Percentiles rank a stretch among this genome's conserved stretches.
These are phyloP conservation scores for Aspergillus amoenus DNA, from an alignment of 2,329 filamentous ascomycete genomes.

Conservation along the genomic window DNA sequence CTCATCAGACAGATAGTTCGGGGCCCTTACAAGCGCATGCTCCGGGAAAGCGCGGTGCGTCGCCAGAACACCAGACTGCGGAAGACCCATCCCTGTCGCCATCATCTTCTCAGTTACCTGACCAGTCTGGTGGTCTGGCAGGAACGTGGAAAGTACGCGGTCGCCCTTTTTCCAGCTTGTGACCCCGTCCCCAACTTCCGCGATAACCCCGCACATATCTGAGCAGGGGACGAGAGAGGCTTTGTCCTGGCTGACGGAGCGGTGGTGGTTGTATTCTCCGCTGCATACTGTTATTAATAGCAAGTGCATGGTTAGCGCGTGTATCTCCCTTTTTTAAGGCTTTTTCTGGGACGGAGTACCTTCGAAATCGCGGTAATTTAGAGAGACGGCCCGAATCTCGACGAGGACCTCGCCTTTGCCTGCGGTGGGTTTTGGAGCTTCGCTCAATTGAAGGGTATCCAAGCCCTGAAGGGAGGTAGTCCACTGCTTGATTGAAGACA, in stretches of 20 bases:
- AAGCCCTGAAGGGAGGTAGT: constrained; percentile 56
- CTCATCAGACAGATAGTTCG: constrained; percentile 37
- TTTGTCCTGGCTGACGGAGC: constrained; percentile 44
- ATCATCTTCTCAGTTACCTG: constrained; percentile 59
- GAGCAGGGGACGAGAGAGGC: constrained; percentile 62
- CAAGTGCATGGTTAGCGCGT: not conserved
- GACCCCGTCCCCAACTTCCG: constrained; percentile 49
- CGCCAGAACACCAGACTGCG: constrained; percentile 49
- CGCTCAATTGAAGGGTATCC: constrained; percentile 50
- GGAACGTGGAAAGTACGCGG: constrained; percentile 66
- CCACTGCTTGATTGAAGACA: constrained; percentile 48
- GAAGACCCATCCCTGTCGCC: constrained; percentile 59
- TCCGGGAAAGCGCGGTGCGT: constrained; percentile 46
- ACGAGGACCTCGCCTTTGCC: constrained; percentile 55
- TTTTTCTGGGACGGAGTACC: constrained; percentile 16
- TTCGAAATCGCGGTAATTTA: constrained; percentile 55
- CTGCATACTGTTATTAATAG: constrained; percentile 52
- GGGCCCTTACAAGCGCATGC: constrained; percentile 41
- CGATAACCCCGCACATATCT: constrained; percentile 67
- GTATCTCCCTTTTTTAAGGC: not conserved
- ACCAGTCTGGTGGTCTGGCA: constrained; percentile 55
- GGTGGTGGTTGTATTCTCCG: constrained; percentile 68
- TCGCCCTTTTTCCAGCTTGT: constrained; percentile 57
- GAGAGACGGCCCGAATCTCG: constrained; percentile 52
- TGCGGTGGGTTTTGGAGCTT: constrained; percentile 49